Conservation (phyloP, 495 filamentous ascomycete genomes). For the Chaetomium tenue region DNA sequence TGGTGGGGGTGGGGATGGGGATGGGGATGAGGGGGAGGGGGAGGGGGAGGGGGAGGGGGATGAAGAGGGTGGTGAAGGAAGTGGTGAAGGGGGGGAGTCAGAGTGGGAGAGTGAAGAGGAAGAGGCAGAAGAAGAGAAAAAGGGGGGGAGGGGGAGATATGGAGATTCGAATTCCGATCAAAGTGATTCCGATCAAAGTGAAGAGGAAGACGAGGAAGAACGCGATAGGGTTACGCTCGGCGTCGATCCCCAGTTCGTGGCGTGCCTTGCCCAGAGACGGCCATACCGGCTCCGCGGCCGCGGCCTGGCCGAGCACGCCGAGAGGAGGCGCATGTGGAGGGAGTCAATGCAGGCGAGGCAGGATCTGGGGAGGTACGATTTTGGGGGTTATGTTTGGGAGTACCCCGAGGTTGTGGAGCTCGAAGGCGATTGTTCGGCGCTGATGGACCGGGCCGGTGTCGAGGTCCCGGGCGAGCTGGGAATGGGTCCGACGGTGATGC, state of each 20-base stretch:
- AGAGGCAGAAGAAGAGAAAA: no score
- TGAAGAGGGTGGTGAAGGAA: background rate
- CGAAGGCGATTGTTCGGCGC: background rate
- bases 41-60: no score
- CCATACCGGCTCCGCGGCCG: background rate
- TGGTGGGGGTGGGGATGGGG: background rate
- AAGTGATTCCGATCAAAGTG: no score
- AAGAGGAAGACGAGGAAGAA: no score
- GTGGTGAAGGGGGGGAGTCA: no score
- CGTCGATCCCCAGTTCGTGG: background rate
- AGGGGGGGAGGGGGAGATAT: no score
- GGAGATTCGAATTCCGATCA: no score
- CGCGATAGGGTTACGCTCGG: background rate
- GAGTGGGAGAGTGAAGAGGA: no score
- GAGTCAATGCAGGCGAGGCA: background rate
- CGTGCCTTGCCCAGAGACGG: background rate
- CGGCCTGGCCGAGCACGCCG: background rate
- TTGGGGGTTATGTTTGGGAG: background rate
- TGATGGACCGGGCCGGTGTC: background rate
- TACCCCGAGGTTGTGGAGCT: constrained; percentile 10
- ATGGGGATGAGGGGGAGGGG: no score
- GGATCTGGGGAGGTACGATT: background rate
- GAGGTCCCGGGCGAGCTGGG: background rate
- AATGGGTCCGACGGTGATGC: background rate
- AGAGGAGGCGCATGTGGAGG: background rate